phyloP scores from a whole-genome alignment of 2,329 filamentous ascomycete genomes.

The Aspergillus vadensis region DNA sequence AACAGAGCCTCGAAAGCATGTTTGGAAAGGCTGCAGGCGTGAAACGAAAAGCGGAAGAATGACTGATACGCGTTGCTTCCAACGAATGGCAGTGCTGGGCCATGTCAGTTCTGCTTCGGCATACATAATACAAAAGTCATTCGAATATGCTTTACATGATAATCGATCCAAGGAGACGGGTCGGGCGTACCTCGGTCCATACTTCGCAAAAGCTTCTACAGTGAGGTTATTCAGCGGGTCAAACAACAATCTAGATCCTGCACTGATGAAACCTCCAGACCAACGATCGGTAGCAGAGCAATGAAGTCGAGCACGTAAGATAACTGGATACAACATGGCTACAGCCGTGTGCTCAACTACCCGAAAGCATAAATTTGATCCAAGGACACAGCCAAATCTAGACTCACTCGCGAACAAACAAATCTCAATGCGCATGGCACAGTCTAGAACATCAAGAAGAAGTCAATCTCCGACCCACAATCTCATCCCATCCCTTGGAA shows the following conservation, averaged over 20 bases:
- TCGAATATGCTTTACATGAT: too few relatives aligned
- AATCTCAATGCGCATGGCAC: not conserved
- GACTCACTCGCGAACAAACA: not conserved
- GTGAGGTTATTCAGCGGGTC: not conserved
- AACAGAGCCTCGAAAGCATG: constrained; percentile 34
- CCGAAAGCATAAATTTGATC: not conserved
- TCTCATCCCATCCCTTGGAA: not conserved
- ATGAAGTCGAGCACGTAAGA: not conserved
- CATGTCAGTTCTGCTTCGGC: not conserved
- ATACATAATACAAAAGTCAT: not conserved
- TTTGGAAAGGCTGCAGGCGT: constrained; percentile 24
- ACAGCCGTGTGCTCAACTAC: not conserved
- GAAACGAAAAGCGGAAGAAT: constrained; percentile 23
- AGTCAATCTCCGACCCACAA: not conserved
- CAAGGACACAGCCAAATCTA: not conserved
- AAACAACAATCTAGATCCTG: not conserved
- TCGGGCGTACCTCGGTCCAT: too few relatives aligned
- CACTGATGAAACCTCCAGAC: not conserved
- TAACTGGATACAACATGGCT: not conserved
- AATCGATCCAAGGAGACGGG: too few relatives aligned
- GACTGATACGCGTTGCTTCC: not conserved
- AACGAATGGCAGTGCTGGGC: not conserved
- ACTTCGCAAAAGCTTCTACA: too few relatives aligned
- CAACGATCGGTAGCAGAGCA: not conserved
- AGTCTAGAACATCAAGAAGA: not conserved